These are phyloP conservation scores for Mycena venus DNA, from an alignment of 768 basidiomycete species.

Conservation along the genomic window DNA sequence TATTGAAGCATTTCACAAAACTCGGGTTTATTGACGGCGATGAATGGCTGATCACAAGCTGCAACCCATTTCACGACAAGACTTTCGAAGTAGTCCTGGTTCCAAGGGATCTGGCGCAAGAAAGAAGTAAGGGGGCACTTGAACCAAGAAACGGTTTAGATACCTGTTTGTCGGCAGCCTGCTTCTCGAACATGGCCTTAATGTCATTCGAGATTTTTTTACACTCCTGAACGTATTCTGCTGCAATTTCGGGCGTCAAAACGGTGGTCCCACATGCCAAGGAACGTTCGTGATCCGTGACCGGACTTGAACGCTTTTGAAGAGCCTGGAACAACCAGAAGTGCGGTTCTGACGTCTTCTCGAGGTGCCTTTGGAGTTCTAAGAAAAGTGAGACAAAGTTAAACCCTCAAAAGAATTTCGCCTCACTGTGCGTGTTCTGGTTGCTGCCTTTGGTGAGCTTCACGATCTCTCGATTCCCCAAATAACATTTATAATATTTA, in stretches of 20 bases:
- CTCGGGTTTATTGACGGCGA: not conserved
- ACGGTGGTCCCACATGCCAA: not conserved
- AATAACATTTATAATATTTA: no score
- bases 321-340: not conserved
- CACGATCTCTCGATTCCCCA: no score
- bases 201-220: not conserved
- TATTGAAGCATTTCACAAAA: slow-evolving; percentile 16
- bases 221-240: not conserved
- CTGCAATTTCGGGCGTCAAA: not conserved
- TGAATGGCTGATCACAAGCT: slow-evolving; percentile 16
- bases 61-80: slow-evolving; percentile 12
- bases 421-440: not conserved
- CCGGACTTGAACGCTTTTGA: not conserved
- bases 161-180: not conserved
- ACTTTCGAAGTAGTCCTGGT: slow-evolving; percentile 6
- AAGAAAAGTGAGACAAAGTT: no score
- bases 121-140: no score
- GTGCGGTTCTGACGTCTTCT: not conserved
- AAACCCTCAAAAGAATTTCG: no score
- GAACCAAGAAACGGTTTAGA: no score
- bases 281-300: not conserved
- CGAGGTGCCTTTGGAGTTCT: not conserved
- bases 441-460: not conserved
- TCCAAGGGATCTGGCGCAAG: slow-evolving; percentile 15
- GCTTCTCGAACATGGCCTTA: slow-evolving; percentile 4